Conservation (phyloP, 2,329 filamentous ascomycete species). For the Aspergillus pseudonomiae region DNA sequence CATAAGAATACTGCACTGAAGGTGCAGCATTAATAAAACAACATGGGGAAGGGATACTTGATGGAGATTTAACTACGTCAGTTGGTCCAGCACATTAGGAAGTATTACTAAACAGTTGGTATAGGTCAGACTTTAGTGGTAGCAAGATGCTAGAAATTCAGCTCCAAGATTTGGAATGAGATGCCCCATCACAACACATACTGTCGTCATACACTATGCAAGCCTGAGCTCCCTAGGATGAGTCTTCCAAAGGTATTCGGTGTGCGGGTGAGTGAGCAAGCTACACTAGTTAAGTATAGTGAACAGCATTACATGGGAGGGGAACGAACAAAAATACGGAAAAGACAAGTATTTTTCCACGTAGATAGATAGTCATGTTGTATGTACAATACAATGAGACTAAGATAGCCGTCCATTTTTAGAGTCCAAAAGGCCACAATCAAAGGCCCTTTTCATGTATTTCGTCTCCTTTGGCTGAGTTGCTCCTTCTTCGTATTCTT, state of each 20-base stretch:
- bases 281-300: neutral
- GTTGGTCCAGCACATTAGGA: neutral
- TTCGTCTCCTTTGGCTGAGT: neutral
- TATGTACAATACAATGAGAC: constrained; percentile 12
- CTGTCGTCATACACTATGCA: neutral
- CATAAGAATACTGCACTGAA: neutral
- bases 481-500: neutral
- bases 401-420: neutral
- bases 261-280: neutral
- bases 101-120: neutral
- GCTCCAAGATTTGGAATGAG: neutral
- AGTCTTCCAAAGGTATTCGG: neutral
- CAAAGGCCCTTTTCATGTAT: neutral
- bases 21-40: neutral
- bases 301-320: neutral
- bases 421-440: neutral
- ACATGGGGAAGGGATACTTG: neutral
- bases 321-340: neutral
- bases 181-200: neutral
- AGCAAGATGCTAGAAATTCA: neutral
- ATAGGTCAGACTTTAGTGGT: neutral
- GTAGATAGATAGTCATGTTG: constrained; percentile 4
- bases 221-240: neutral
- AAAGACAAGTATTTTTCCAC: neutral
- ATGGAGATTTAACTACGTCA: neutral